Conservation (phyloP, 1,284 basidiomycete species). For the Trametes pubescens region DNA sequence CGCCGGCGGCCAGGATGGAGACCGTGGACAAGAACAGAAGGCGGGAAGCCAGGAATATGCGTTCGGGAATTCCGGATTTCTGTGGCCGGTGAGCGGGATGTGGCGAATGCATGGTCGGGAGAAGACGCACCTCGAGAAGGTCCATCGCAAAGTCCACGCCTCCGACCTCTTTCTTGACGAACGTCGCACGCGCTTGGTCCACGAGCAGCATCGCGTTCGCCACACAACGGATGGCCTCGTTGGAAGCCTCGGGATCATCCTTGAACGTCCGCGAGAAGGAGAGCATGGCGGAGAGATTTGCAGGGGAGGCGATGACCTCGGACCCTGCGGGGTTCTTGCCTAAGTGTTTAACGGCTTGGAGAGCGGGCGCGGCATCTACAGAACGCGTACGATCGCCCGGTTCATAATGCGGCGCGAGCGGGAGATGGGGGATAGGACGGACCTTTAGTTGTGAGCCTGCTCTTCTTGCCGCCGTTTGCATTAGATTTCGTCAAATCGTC, state of each 20-base stretch:
- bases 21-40: constrained; percentile 79
- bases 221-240: constrained; percentile 76
- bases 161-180: constrained; percentile 63
- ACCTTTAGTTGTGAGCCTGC: constrained; percentile 64
- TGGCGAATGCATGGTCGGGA: constrained; percentile 7
- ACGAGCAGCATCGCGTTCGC: constrained; percentile 80
- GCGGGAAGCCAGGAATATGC: constrained; percentile 76
- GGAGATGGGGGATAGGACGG: constrained; percentile 22
- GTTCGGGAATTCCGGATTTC: constrained; percentile 69
- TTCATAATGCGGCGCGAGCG: background rate
- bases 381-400: constrained; percentile 10
- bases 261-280: constrained; percentile 57
- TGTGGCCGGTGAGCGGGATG: constrained; percentile 41
- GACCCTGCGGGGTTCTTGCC: constrained; percentile 79
- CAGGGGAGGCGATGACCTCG: constrained; percentile 59
- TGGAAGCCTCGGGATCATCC: constrained; percentile 65
- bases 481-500: constrained; percentile 59
- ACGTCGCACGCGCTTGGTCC: constrained; percentile 64
- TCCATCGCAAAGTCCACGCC: constrained; percentile 66
- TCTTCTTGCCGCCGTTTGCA: constrained; percentile 46
- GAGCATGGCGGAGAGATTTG: constrained; percentile 63
- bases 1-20: constrained; percentile 48
- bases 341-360: constrained; percentile 79
- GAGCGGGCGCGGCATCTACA: constrained; percentile 65
- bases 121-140: constrained; percentile 66